A percentile compares a stretch with the other conserved stretches of the same genome.
phyloP scores from a whole-genome alignment of 2,329 filamentous ascomycete genomes.

The Periconia macrospinosa region DNA sequence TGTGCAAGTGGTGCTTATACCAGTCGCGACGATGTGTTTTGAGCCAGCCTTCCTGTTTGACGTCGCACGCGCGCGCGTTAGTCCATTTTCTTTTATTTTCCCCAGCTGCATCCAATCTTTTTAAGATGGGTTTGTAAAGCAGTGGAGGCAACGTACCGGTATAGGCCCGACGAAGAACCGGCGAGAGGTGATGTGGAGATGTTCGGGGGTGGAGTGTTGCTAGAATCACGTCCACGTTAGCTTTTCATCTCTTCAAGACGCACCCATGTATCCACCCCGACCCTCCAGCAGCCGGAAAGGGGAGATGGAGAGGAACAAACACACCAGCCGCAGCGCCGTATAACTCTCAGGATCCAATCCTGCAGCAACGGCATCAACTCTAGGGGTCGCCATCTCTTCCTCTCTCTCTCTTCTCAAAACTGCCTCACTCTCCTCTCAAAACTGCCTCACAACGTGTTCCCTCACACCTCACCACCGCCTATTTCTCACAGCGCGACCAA shows the following conservation, averaged over 20 bases:
- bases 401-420: too few species aligned
- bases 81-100: too few species aligned
- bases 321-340: constrained; percentile 57
- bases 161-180: constrained; percentile 68
- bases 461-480: too few species aligned
- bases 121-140: neutral
- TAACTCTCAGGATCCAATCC: constrained; percentile 53
- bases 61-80: neutral
- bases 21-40: constrained; percentile 64
- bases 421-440: too few species aligned
- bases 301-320: constrained; percentile 1
- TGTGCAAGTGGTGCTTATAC: constrained; percentile 57
- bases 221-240: constrained; percentile 25
- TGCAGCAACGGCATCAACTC: constrained; percentile 19
- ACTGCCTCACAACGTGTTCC: too few species aligned
- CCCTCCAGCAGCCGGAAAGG: too few species aligned
- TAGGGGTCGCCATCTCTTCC: too few species aligned
- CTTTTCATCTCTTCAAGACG: too few species aligned
- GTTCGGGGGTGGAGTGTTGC: constrained; percentile 64
- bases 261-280: too few species aligned
- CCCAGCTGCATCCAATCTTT: neutral
- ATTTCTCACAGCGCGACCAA: too few species aligned
- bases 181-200: constrained; percentile 63
- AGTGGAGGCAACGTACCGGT: constrained; percentile 42
- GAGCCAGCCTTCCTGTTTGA: constrained; percentile 59